Conservation (phyloP, 768 basidiomycete genomes). For the Boletus rubescentipes region DNA sequence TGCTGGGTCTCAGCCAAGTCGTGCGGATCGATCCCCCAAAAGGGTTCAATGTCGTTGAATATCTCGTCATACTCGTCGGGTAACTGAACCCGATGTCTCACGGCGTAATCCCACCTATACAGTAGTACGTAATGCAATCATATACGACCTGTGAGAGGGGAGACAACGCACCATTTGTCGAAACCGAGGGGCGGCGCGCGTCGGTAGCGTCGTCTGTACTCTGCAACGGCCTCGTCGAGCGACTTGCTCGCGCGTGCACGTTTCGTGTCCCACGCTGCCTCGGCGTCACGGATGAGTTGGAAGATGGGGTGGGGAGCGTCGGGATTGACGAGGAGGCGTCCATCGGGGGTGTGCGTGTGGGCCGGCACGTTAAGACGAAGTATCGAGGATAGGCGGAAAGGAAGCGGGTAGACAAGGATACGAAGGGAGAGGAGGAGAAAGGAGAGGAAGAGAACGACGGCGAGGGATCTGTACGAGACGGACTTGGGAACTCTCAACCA, state of each 20-base stretch:
- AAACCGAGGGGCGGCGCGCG: constrained; percentile 41
- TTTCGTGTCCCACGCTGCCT: constrained; percentile 38
- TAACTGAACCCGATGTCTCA: constrained; percentile 38
- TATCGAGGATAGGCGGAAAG: too few species aligned
- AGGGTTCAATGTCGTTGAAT: constrained; percentile 35
- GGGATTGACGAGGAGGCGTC: constrained; percentile 35
- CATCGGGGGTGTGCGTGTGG: constrained; percentile 29
- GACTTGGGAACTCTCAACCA: background rate
- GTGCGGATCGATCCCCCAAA: constrained; percentile 36
- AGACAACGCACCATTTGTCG: constrained; percentile 38
- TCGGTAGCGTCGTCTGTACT: constrained; percentile 38
- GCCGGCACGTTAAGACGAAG: background rate
- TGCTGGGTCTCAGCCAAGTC: constrained; percentile 21
- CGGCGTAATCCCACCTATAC: constrained; percentile 42
- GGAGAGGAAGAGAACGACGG: background rate
- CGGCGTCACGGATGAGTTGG: constrained; percentile 39
- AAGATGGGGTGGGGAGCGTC: constrained; percentile 36
- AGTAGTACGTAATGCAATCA: too few species aligned
- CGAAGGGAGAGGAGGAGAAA: background rate
- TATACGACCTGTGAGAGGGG: too few species aligned
- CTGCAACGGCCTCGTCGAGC: constrained; percentile 36
- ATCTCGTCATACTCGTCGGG: constrained; percentile 52
- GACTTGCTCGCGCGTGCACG: constrained; percentile 35
- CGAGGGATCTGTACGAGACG: background rate
- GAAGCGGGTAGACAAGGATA: background rate